phyloP scores from a whole-genome alignment of 805 yeast genomes.

The Teunomyces atbi region DNA sequence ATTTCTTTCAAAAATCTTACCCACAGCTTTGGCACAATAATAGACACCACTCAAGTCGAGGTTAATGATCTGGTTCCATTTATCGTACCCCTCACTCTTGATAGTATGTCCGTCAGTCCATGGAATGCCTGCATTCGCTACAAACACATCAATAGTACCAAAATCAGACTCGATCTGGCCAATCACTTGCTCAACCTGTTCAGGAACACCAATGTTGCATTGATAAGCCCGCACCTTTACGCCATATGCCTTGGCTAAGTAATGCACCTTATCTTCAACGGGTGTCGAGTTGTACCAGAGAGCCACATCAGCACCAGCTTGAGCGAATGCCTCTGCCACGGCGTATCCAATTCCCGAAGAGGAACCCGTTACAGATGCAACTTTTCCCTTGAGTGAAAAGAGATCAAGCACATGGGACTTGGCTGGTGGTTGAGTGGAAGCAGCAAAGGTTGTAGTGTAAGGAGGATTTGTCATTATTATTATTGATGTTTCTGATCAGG shows the following conservation, averaged over 20 bases:
- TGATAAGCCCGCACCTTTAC: conserved; percentile 64
- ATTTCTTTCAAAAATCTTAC: conserved; percentile 37
- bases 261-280: conserved; percentile 57
- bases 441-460: conserved; percentile 19
- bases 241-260: conserved; percentile 54
- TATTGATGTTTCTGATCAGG: not conserved
- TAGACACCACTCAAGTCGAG: conserved; percentile 42
- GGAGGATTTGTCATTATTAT: not conserved
- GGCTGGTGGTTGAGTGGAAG: conserved; percentile 53
- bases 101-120: conserved; percentile 44
- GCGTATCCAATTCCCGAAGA: conserved; percentile 81
- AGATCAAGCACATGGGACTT: conserved; percentile 58
- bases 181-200: conserved; percentile 49
- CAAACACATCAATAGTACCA: conserved; percentile 78
- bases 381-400: conserved; percentile 78
- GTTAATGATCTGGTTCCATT: conserved; percentile 37
- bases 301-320: conserved; percentile 84
- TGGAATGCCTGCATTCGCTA: conserved; percentile 82
- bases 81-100: conserved; percentile 34
- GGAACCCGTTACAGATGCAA: conserved; percentile 83
- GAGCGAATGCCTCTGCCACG: conserved; percentile 79
- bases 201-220: conserved; percentile 52
- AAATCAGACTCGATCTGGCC: conserved; percentile 60
- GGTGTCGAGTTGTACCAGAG: conserved; percentile 61
- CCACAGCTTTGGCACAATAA: conserved; percentile 44